Percentiles rank a stretch among this genome's conserved stretches.
Evolutionary conservation across 148 eudicot genomes (phyloP).

Genomic region (Beta vulgaris): DNA sequence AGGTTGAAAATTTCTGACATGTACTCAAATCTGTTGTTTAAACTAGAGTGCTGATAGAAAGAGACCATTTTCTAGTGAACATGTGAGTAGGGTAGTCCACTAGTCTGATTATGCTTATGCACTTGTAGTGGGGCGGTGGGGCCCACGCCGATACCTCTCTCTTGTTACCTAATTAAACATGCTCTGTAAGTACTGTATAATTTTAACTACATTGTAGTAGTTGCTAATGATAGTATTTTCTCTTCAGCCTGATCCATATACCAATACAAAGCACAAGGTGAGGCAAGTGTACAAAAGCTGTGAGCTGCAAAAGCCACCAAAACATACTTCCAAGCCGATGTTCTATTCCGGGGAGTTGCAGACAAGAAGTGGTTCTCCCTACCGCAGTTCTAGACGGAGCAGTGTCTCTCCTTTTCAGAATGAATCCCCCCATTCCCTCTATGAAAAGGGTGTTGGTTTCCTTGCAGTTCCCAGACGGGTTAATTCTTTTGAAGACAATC

Average conservation of each 20-base stretch:
- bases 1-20: no score
- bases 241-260: constrained; percentile 23
- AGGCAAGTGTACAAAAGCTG: constrained; percentile 46
- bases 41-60: no score
- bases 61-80: no score
- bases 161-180: no score
- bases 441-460: constrained; percentile 51
- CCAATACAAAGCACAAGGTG: constrained; percentile 35
- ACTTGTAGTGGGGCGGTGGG: no score
- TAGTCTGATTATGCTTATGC: no score
- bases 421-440: constrained; percentile 57
- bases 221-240: neutral
- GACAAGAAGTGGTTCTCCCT: constrained; percentile 52
- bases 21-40: neutral
- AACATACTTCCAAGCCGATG: constrained; percentile 36
- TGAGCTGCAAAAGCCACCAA: constrained; percentile 52
- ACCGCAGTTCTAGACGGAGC: constrained; percentile 47
- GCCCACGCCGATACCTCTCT: no score
- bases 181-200: no score
- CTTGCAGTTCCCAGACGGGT: constrained; percentile 50
- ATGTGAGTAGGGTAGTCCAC: no score
- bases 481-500: constrained; percentile 35
- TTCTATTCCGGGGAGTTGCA: constrained; percentile 58
- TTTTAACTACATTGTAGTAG: neutral
- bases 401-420: constrained; percentile 53